phyloP scores from a whole-genome alignment of 129 eudicot species.

The Ambrosia artemisiifolia region DNA sequence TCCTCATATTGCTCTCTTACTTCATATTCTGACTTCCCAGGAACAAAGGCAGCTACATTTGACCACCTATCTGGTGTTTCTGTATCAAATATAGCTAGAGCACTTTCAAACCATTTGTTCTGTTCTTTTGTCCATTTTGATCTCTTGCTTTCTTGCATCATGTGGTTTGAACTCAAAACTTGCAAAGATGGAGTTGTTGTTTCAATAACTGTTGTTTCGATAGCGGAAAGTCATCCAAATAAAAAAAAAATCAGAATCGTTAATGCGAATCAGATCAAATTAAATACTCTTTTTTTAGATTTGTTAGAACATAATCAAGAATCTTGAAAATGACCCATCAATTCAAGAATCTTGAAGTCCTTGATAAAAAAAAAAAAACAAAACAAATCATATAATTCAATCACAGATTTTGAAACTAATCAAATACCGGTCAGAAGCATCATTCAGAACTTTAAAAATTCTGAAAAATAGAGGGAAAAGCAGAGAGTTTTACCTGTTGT shows the following conservation, averaged over 20 bases:
- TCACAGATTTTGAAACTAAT: conserved; percentile 3
- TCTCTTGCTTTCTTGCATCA: conserved; percentile 47
- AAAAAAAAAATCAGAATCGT: conserved; percentile 5
- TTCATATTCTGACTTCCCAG: conserved; percentile 79
- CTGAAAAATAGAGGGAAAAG: neutral
- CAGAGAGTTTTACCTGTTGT: conserved; percentile 28
- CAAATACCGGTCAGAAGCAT: conserved; percentile 20
- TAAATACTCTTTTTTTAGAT: conserved; percentile 33
- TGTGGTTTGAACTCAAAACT: conserved; percentile 33
- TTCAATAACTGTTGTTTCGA: conserved; percentile 39
- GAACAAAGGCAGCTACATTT: conserved; percentile 69
- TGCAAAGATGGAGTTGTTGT: conserved; percentile 49
- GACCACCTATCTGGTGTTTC: conserved; percentile 81
- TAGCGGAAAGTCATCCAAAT: conserved; percentile 17
- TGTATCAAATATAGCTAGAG: conserved; percentile 67
- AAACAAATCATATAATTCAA: conserved; percentile 18
- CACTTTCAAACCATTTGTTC: conserved; percentile 87
- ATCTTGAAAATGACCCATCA: conserved; percentile 38
- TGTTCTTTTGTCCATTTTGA: conserved; percentile 82
- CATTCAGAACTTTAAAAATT: neutral
- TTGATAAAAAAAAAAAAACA: conserved; percentile 12
- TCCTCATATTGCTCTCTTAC: conserved; percentile 74
- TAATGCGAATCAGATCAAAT: conserved; percentile 29
- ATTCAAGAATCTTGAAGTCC: conserved; percentile 39
- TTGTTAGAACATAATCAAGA: conserved; percentile 37